Base-by-base conservation (phyloP, 2,329 filamentous ascomycete genomes). In the Paraphaeosphaeria minitans region DNA sequence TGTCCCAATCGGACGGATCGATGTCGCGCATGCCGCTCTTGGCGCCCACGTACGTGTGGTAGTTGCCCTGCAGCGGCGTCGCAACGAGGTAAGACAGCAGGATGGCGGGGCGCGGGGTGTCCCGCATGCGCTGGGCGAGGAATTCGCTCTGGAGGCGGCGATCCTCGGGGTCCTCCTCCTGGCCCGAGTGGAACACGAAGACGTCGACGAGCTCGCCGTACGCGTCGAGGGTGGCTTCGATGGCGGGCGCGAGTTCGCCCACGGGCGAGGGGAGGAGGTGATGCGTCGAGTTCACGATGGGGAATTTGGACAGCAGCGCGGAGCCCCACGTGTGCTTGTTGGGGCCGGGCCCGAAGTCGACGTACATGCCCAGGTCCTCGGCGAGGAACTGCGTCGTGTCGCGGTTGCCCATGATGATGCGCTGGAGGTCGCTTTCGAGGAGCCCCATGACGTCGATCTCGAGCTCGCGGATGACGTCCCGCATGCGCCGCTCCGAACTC, bases 271-370 rank as follows among this genome's bases (percentile, higher is more conserved):
- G 95, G 4, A 98, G 85, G 13, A 99, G 86, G 71, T 99, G 95
- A 75, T 99, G 95, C 22, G 93, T 97, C 1, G 92, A 97, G 79
- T 98, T 97, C 60, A 99, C 78, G 70, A 99, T 99, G 3, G 95
- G 95, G 81, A 98, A 99, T 74, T 98, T 98, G 68, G 93, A 97
- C 4, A 99, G 84, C 46, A 99, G 83, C 22, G 93, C 95, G 10
- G 89, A 87, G 53, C 95, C 95, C 95, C 95, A 99, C 0, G 95
- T 99, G 80, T 99, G 95, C 81, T 98, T 99, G 84, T 99, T 97
- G 7, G 95, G 95, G 1, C 95, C 95, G 31, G 95, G 95, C 56
- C 95, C 95, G 71, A 93, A 97, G 80, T 99, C 95, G 51, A 96
- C 93, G 73, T 97, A 99, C 95, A 99, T 99, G 68, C 95, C 95